Evolutionary conservation across 352 stramenopile species (phyloP), one percentile per base, ranked within the genome.

Genomic region (Globisporangium orthogonon): DNA sequence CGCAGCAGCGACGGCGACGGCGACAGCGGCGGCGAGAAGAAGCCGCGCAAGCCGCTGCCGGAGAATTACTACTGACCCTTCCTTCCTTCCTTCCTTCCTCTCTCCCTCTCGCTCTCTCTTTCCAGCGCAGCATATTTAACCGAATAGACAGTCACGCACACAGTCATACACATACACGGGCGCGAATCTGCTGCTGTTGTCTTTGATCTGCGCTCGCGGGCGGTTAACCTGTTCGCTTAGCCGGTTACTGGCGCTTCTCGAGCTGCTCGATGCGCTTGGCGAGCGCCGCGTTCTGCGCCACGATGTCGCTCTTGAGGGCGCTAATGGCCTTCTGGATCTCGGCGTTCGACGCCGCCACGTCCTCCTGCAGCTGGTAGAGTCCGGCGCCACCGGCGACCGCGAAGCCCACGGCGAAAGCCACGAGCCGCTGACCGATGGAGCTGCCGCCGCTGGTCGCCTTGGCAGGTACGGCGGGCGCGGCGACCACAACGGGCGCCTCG

Each of bases 391-490:
- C 75, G 40, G 77, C 82, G 7, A 87, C 59, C 1, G 74, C 72
- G 39, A 89, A 86, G 40, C 82, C 82, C 31, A 91, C 74, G 33
- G 67, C 76, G 59, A 91, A 91, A 23, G 82, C 76, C 50, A 84
- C 53, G 33, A 91, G 61, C 29, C 82, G 82, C 65, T 91, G 78
- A 54, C 82, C 61, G 61, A 91, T 81, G 40, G 78, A 88, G 67
- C 76, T 89, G 53, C 82, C 82, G n/a, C n/a, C n/a, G n/a, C n/a
- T n/a, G 40, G 63, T 74, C 4, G 70, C 52, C 33, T 65, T 52
- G 3, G 68, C 57, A 7, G 76, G 41, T 28, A 67, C 57, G 28
- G 43, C 49, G 0, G 41, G 5, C 5, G 52, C 10, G 1, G n/a
- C n/a, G n/a, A n/a, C n/a, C n/a, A n/a, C n/a, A n/a, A 37, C 47